Percentiles rank a stretch among this genome's conserved stretches.
Evolutionary conservation across 352 stramenopile genomes (phyloP).

Genomic region (Phytophthora foliorum): DNA sequence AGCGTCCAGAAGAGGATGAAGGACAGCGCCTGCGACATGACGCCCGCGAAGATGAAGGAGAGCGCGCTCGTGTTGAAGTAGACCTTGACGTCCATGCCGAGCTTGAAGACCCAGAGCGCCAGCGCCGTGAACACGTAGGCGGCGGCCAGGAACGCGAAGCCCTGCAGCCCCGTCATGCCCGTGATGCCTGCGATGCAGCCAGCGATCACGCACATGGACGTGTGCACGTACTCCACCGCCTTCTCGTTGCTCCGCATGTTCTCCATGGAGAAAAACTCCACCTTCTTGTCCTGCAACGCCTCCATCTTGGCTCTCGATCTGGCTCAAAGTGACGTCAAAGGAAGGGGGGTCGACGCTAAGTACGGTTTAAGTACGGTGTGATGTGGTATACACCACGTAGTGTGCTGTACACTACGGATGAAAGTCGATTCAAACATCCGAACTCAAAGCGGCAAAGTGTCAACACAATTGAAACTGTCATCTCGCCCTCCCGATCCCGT

Average conservation of each 20-base stretch:
- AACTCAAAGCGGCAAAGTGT: constrained; percentile 27
- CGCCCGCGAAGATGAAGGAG: constrained; percentile 75
- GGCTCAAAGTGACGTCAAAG: background rate
- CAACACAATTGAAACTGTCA: constrained; percentile 41
- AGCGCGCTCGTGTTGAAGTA: constrained; percentile 85
- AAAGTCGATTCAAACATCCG: constrained; percentile 42
- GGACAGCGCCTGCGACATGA: constrained; percentile 82
- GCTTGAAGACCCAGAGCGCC: constrained; percentile 78
- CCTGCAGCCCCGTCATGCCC: constrained; percentile 76
- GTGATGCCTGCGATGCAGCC: constrained; percentile 86
- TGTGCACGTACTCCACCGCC: constrained; percentile 82
- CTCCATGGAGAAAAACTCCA: constrained; percentile 91
- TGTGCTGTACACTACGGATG: background rate
- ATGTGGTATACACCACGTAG: background rate
- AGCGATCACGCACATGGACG: constrained; percentile 85
- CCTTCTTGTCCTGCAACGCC: constrained; percentile 71
- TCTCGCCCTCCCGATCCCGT: background rate
- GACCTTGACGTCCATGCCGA: constrained; percentile 73
- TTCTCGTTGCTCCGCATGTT: constrained; percentile 89
- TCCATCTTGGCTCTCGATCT: constrained; percentile 48
- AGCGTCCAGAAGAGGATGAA: constrained; percentile 93
- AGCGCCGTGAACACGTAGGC: constrained; percentile 77
- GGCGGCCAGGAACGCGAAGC: constrained; percentile 77
- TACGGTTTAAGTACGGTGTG: constrained; percentile 14
- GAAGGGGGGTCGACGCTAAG: constrained; percentile 8